These are phyloP conservation scores for Nothophoma quercina DNA, from an alignment of 2,329 filamentous ascomycete species.

Conservation along the genomic window DNA sequence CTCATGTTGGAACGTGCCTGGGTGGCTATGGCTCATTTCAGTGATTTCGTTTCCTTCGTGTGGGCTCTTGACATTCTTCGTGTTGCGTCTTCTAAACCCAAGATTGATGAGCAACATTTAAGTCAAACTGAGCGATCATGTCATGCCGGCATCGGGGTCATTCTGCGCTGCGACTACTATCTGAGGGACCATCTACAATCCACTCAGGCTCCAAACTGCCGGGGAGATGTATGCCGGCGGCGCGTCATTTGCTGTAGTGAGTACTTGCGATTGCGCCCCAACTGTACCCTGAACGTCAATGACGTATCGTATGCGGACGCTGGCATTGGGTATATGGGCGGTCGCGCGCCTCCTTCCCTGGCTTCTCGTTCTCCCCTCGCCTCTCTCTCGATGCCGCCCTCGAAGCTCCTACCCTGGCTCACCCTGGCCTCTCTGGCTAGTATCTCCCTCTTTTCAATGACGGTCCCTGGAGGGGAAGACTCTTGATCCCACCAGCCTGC, in stretches of 20 bases:
- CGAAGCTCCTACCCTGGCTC: not conserved
- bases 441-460: not conserved
- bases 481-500: not conserved
- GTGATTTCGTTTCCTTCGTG: too few species aligned
- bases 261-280: not conserved
- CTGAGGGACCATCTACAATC: too few species aligned
- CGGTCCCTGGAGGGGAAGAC: not conserved
- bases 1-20: too few species aligned
- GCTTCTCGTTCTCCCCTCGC: not conserved
- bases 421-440: not conserved
- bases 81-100: too few species aligned
- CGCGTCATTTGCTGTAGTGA: not conserved
- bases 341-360: not conserved
- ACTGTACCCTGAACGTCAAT: not conserved
- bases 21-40: too few species aligned
- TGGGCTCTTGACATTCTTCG: too few species aligned
- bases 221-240: conserved; percentile 8
- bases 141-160: too few species aligned
- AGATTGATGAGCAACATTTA: too few species aligned
- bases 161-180: too few species aligned
- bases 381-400: not conserved
- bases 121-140: too few species aligned
- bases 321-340: conserved; percentile 3
- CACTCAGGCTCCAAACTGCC: conserved; percentile 1
- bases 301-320: not conserved